A percentile compares a stretch with the other conserved stretches of the same genome.
Evolutionary conservation across 2,329 filamentous ascomycete species (phyloP).

Genomic region (Tympanopsis confertula): DNA sequence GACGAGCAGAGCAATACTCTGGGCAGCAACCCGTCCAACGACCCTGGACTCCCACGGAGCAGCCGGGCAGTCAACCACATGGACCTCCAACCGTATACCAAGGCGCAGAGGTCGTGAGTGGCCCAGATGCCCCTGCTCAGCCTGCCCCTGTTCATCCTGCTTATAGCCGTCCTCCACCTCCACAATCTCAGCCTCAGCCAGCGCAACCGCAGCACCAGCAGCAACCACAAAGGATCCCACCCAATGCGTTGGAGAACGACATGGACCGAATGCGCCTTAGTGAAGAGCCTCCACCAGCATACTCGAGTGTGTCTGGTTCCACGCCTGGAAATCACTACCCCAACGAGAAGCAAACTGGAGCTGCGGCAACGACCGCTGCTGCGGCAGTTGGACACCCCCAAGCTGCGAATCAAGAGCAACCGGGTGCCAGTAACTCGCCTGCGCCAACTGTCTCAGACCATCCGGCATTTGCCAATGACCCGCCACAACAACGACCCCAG

Average conservation of each 20-base stretch:
- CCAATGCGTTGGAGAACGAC: conserved; percentile 73
- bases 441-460: not conserved
- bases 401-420: no score
- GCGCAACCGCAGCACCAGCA: conserved; percentile 24
- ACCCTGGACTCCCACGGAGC: conserved; percentile 92
- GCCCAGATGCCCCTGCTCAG: not conserved
- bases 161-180: conserved; percentile 41
- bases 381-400: no score
- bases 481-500: not conserved
- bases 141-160: conserved; percentile 54
- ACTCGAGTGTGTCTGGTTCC: conserved; percentile 58
- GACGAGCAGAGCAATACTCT: conserved; percentile 70
- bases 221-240: conserved; percentile 30
- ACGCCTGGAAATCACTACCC: conserved; percentile 49
- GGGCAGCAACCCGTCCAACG: conserved; percentile 35
- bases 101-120: conserved; percentile 38
- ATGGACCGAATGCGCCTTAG: conserved; percentile 67
- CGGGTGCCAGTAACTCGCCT: no score
- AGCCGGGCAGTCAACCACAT: conserved; percentile 74
- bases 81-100: conserved; percentile 88
- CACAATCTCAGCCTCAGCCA: conserved; percentile 26
- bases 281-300: conserved; percentile 86
- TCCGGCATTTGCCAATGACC: conserved; percentile 1
- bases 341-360: conserved; percentile 50
- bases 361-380: no score